Conservation (phyloP, 2,329 filamentous ascomycete species). For the Metarhizium rileyi region DNA sequence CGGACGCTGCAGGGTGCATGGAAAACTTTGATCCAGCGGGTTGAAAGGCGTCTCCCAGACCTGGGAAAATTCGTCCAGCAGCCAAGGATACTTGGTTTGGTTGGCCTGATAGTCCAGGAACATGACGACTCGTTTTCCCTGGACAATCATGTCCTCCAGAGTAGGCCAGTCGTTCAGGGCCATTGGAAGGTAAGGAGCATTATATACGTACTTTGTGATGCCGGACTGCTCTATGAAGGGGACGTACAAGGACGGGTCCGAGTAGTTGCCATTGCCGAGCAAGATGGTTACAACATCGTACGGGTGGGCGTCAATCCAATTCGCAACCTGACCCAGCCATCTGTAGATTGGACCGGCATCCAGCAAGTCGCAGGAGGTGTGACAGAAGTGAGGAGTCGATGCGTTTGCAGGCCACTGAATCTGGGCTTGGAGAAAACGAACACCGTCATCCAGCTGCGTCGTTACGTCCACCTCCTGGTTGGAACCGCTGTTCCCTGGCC, state of each 20-base stretch:
- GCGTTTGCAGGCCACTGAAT: constrained; percentile 47
- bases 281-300: constrained; percentile 85
- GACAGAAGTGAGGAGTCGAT: constrained; percentile 63
- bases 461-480: constrained; percentile 64
- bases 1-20: constrained; percentile 70
- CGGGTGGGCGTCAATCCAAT: constrained; percentile 67
- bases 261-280: constrained; percentile 74
- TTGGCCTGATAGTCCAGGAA: constrained; percentile 83
- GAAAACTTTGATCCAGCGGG: constrained; percentile 53
- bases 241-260: constrained; percentile 52
- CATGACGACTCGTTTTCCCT: constrained; percentile 61
- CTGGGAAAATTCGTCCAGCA: constrained; percentile 79
- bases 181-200: constrained; percentile 62
- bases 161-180: constrained; percentile 72
- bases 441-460: constrained; percentile 67
- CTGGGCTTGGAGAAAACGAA: constrained; percentile 54
- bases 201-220: constrained; percentile 63
- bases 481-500: constrained; percentile 58
- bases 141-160: constrained; percentile 64
- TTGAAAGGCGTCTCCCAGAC: constrained; percentile 90
- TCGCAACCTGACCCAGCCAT: constrained; percentile 58
- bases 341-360: constrained; percentile 68
- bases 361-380: constrained; percentile 72
- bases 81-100: constrained; percentile 68
- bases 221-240: constrained; percentile 62